Evolutionary conservation across 345 rosid species (phyloP), one percentile per base, ranked within the genome.

Genomic region (Turritis glabra): DNA sequence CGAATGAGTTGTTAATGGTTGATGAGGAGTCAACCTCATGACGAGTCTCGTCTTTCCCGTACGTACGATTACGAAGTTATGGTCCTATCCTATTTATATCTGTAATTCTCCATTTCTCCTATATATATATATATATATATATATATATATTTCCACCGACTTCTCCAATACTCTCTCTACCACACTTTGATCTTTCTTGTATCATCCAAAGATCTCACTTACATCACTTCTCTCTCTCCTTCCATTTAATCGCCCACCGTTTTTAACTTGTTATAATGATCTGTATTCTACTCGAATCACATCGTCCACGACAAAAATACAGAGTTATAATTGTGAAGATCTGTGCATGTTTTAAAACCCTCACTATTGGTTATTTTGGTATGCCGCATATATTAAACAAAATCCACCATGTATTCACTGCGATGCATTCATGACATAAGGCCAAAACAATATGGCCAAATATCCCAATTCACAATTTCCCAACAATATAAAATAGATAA

Each of bases 21-120:
- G 79, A 76, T 76, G 75, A 62, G 5, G 64, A 69, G 79, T 76
- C 79, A 76, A 69, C 57, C 51, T 76, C 79, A 62, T 61, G 79
- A 69, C 70, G 40, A 69, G 69, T 29, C 70, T 61, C 32, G 30
- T 76, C 50, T 62, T 44, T 15, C 4, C 75, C 80, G 75, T 76
- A 76, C 80, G 80, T 62, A 62, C 75, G 75, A 69, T 43, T 76
- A 26, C 40, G 43, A 63, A 30, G 4, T 47, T 33, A 55, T 77
- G 76, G 80, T 70, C 76, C 71, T 54, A 51, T 60, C 46, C 1
- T 60, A 4, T 22, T 33, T 12, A 53, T 37, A 22, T 22, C 5
- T 50, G 9, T 14, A 7, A 30, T 19, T 47, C 22, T 48, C n/a
- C n/a, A n/a, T 3, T 11, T 0, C 43, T 21, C 18, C 12, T 15